A percentile compares a stretch with the other conserved stretches of the same genome.
phyloP scores from a whole-genome alignment of 176 grass and related monocot genomes.

The Cymbopogon citratus region DNA sequence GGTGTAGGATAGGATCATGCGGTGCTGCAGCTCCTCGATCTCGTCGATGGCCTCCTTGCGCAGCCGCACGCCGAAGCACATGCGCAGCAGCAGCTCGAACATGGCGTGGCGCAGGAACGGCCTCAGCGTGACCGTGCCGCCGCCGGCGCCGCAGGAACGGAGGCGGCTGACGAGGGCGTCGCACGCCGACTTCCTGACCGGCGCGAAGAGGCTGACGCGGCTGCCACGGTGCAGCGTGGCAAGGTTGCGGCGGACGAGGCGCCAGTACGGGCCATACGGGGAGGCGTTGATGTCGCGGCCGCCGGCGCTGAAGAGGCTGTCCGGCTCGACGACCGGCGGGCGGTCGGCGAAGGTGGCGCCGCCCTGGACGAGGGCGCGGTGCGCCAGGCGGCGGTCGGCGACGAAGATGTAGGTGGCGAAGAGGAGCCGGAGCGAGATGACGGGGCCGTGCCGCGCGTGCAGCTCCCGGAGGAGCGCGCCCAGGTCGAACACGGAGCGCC shows the following conservation, averaged over 20 bases:
- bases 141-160: neutral
- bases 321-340: neutral
- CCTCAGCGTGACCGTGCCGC: slow-evolving; percentile 17
- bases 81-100: slow-evolving; percentile 41
- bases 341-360: neutral
- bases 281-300: slow-evolving; percentile 41
- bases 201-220: slow-evolving; percentile 17
- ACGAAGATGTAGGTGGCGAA: neutral
- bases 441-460: neutral
- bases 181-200: neutral
- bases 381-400: neutral
- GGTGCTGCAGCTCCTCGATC: slow-evolving; percentile 15
- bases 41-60: slow-evolving; percentile 19
- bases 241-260: slow-evolving; percentile 31
- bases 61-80: slow-evolving; percentile 54
- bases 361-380: neutral
- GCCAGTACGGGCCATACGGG: slow-evolving; percentile 36
- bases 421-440: neutral
- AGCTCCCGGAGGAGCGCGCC: slow-evolving; percentile 31
- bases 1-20: no score
- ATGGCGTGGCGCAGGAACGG: slow-evolving; percentile 33
- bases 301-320: slow-evolving; percentile 20
- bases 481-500: no score
- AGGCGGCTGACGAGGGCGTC: slow-evolving; percentile 32
- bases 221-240: slow-evolving; percentile 16